Evolutionary conservation across 148 eudicot species (phyloP).

Genomic region (Beta vulgaris): DNA sequence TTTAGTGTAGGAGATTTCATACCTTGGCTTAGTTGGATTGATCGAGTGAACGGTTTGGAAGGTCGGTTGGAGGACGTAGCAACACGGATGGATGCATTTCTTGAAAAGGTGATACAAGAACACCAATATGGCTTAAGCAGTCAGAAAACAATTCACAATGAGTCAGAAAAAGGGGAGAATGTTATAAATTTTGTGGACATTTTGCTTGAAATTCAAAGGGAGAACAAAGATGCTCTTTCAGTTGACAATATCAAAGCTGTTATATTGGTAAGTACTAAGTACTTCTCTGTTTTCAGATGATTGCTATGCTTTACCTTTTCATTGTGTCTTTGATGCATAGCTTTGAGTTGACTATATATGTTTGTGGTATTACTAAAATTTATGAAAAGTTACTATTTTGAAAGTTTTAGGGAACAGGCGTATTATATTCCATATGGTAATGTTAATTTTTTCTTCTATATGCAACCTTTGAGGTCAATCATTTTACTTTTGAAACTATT

Average conservation of each 20-base stretch:
- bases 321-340: no score
- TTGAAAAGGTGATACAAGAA: conserved; percentile 35
- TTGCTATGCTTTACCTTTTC: no score
- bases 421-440: no score
- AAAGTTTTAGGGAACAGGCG: no score
- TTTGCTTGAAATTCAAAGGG: conserved; percentile 36
- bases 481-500: no score
- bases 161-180: neutral
- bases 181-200: conserved; percentile 32
- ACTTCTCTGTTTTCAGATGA: no score
- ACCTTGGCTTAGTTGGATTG: conserved; percentile 53
- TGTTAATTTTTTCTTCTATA: no score
- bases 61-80: conserved; percentile 31
- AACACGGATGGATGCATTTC: conserved; percentile 36
- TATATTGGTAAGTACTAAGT: conserved; percentile 42
- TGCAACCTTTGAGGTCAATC: no score
- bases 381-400: no score
- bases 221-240: conserved; percentile 11
- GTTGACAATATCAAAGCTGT: conserved; percentile 39
- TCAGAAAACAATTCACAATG: neutral
- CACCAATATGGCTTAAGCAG: neutral
- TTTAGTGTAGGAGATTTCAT: conserved; percentile 37
- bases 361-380: no score
- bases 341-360: no score
- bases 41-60: conserved; percentile 30